Evolutionary conservation across 257 asterid species (phyloP).

Genomic region (Scutellaria baicalensis): DNA sequence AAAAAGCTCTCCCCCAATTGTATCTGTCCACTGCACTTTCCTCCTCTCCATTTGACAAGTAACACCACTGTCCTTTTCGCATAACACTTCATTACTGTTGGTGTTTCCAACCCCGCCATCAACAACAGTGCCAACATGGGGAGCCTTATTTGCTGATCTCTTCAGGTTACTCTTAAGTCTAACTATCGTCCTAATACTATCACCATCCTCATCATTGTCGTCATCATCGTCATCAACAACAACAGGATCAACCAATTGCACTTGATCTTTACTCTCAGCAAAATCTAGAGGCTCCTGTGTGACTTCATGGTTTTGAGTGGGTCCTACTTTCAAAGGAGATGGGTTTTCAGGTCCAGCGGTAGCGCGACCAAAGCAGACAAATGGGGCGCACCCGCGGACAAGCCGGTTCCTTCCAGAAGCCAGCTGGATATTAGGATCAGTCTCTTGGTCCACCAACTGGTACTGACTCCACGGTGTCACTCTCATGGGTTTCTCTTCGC

Average conservation of each 20-base stretch:
- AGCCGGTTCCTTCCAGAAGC: conserved; percentile 63
- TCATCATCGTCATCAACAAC: conserved; percentile 25
- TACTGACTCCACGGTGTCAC: conserved; percentile 97
- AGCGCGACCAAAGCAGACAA: conserved; percentile 78
- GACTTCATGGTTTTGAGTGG: conserved; percentile 51
- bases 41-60: conserved; percentile 42
- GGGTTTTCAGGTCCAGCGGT: conserved; percentile 60
- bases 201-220: conserved; percentile 21
- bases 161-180: conserved; percentile 75
- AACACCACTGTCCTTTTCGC: conserved; percentile 26
- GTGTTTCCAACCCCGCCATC: conserved; percentile 2
- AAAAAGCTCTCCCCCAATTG: conserved; percentile 73
- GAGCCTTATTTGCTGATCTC: conserved; percentile 29
- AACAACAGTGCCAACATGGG: conserved; percentile 7
- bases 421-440: conserved; percentile 89
- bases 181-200: conserved; percentile 19
- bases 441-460: conserved; percentile 95
- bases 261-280: conserved; percentile 37
- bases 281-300: conserved; percentile 29
- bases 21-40: conserved; percentile 94
- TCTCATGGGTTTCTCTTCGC: conserved; percentile 90
- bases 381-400: conserved; percentile 80
- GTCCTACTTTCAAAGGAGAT: conserved; percentile 68
- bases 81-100: conserved; percentile 21
- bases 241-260: conserved; percentile 18